Conservation (phyloP, 176 grass and related monocot genomes). For the Chrysopogon serrulatus region DNA sequence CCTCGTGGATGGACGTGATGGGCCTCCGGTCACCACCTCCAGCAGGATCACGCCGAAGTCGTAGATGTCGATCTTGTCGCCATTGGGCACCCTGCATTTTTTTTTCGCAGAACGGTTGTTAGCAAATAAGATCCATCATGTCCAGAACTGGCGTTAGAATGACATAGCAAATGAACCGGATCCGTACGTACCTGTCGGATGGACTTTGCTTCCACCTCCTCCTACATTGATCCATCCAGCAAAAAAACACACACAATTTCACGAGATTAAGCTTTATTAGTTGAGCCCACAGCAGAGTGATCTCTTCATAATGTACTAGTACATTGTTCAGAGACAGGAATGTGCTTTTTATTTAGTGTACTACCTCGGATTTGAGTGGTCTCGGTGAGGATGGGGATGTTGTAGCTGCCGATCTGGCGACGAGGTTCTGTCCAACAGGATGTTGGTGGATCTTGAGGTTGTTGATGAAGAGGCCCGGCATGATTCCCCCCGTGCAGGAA, state of each 20-base stretch:
- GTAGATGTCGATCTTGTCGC: conserved; percentile 85
- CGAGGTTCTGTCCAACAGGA: conserved; percentile 84
- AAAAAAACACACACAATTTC: no score
- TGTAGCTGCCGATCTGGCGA: conserved; percentile 79
- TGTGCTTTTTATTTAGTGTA: no score
- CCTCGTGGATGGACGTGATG: conserved; percentile 50
- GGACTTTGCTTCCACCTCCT: conserved; percentile 36
- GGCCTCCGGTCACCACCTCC: conserved; percentile 61
- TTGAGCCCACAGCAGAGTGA: no score
- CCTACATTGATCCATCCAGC: neutral
- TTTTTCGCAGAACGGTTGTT: no score
- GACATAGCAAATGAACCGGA: no score
- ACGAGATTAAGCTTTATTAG: no score
- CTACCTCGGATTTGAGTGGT: conserved; percentile 55
- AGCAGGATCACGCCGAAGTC: conserved; percentile 84
- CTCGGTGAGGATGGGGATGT: conserved; percentile 73
- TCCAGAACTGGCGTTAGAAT: no score
- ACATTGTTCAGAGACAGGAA: no score
- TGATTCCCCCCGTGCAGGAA: conserved; percentile 83
- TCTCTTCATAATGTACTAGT: no score
- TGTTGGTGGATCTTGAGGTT: conserved; percentile 78
- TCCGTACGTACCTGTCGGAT: conserved; percentile 21
- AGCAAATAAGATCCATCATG: no score
- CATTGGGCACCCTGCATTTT: conserved; percentile 38
- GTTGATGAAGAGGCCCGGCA: conserved; percentile 79